Evolutionary conservation across 164 flowering plant species (phyloP).

Genomic region (Magnolia changhungtana): DNA sequence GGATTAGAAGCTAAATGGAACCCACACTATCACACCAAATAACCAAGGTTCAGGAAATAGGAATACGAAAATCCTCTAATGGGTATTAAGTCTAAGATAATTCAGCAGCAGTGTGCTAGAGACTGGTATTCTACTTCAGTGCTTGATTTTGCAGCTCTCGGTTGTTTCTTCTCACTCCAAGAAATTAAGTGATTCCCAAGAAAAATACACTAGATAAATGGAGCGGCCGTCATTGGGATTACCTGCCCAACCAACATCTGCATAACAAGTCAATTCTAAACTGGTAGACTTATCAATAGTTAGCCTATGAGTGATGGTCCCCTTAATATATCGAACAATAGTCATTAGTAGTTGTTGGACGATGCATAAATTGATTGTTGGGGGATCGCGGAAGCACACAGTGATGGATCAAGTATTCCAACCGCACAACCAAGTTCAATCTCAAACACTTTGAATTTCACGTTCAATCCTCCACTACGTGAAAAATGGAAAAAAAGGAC

Average conservation of each 20-base stretch:
- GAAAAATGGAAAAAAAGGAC: too few species aligned
- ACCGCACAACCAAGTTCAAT: too few species aligned
- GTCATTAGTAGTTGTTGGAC: not conserved
- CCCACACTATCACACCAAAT: conserved; percentile 25
- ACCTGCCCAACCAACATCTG: not conserved
- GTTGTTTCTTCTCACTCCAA: not conserved
- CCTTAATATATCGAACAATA: not conserved
- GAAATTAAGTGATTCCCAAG: not conserved
- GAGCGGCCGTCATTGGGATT: not conserved
- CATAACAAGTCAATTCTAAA: not conserved
- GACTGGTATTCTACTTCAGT: not conserved
- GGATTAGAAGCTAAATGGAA: conserved; percentile 27
- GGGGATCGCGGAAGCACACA: too few species aligned
- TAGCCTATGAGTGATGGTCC: not conserved
- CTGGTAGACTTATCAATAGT: not conserved
- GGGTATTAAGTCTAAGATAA: not conserved
- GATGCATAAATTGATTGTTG: not conserved
- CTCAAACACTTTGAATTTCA: too few species aligned
- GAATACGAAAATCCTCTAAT: conserved; percentile 2
- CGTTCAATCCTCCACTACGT: too few species aligned
- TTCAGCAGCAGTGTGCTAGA: not conserved
- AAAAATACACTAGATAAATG: not conserved
- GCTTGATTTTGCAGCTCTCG: not conserved
- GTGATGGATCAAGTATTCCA: too few species aligned
- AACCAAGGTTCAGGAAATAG: not conserved